phyloP scores from a whole-genome alignment of 179 eudicot genomes.

The Spergularia azorica region DNA sequence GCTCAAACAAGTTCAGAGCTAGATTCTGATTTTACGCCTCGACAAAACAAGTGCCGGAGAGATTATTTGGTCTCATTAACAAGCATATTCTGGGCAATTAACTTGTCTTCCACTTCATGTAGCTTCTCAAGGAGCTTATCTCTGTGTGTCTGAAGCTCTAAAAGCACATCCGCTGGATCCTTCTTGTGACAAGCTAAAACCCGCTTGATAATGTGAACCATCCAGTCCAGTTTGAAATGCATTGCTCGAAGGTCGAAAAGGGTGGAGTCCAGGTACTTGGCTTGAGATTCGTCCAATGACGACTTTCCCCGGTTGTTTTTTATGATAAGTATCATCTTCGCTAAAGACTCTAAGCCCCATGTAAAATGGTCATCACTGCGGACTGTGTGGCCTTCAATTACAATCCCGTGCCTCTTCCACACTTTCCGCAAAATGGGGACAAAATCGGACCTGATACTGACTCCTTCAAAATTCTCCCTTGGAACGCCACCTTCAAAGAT shows the following conservation, averaged over 20 bases:
- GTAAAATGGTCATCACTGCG: not conserved
- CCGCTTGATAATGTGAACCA: constrained; percentile 17
- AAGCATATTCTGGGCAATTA: constrained; percentile 6
- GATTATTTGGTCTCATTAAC: not conserved
- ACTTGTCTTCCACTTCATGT: not conserved
- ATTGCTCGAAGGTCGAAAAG: constrained; percentile 10
- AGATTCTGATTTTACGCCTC: too few species aligned
- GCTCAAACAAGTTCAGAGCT: too few species aligned
- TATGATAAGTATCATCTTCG: constrained; percentile 7
- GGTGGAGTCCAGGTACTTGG: not conserved
- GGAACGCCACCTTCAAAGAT: not conserved
- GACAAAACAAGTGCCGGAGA: not conserved
- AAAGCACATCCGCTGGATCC: not conserved
- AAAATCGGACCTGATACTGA: constrained; percentile 9
- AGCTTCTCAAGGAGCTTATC: constrained; percentile 4
- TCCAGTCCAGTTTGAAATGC: constrained; percentile 7
- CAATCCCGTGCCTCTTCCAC: not conserved
- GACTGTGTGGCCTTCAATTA: constrained; percentile 3
- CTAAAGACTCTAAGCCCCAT: constrained; percentile 13
- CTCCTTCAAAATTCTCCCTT: constrained; percentile 6
- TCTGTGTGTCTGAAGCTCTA: constrained; percentile 1
- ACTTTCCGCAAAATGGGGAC: not conserved
- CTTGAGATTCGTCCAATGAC: not conserved
- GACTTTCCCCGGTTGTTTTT: not conserved
- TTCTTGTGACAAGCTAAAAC: constrained; percentile 9